Base-by-base conservation (phyloP, 345 rosid genomes). In the Ricinus communis region DNA sequence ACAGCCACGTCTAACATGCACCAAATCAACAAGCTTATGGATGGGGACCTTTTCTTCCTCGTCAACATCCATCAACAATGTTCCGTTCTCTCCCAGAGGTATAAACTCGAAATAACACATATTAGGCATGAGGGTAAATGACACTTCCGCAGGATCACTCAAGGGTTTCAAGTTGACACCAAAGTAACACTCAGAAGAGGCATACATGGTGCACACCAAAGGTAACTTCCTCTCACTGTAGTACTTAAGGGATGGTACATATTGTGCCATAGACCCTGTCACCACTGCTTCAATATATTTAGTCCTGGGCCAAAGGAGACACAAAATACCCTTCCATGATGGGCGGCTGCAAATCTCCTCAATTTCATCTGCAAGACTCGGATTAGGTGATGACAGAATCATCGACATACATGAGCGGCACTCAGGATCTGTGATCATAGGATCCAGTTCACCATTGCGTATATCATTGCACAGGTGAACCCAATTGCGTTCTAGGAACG, bases 241-340 rank as follows among this genome's bases (percentile, higher is more conserved):
- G 60, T 86, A 85, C 47, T 88, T 80, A 1, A 88, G 81, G 8
- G 88, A 75, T 13, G 90, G 85, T 72, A 88, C 76, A 70, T 88
- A 88, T 38, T 88, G 93, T 6, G 93, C 84, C 93, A 88, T 88
- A 19, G 93, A 83, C 19, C 90, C 90, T 4, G 93, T 88, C 65
- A 88, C 86, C 36, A 88, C 88, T 2, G 90, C 93, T 75, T 86
- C 93, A 19, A 88, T 83, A 76, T 84, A 85, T 86, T 85, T 86
- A 16, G 93, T 86, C 71, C 74, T 83, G 0, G 88, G 93, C 90
- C 90, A 88, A 61, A 88, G 85, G 12, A 56, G 78, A 65, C 87
- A 83, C 70, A 88, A 66, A 18, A 88, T 88, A 30, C 93, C 90
- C 66, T 74, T 86, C 93, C 93, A 88, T 38, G 87, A 86, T 6